Conservation (phyloP, 441 rosid genomes). For the Gossypium lobatum region DNA sequence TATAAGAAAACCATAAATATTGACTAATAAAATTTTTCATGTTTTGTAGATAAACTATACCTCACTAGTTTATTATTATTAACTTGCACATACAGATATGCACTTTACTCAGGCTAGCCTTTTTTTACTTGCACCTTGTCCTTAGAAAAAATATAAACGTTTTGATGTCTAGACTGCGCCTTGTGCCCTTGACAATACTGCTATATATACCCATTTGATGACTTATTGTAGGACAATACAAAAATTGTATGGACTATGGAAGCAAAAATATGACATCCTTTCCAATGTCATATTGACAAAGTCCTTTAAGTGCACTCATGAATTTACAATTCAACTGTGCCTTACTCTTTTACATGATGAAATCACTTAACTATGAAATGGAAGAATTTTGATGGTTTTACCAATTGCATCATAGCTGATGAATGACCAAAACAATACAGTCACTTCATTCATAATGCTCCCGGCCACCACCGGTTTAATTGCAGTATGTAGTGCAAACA, state of each 20-base stretch:
- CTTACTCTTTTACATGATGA: not conserved
- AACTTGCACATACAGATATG: too few species aligned
- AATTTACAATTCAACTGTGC: not conserved
- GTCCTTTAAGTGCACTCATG: not conserved
- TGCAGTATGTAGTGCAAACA: not conserved
- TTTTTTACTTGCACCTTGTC: too few species aligned
- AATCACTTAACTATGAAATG: not conserved
- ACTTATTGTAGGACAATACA: not conserved
- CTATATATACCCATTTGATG: not conserved
- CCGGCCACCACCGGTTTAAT: not conserved
- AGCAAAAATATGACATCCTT: not conserved
- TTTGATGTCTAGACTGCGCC: too few species aligned
- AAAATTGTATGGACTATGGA: not conserved
- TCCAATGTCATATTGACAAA: not conserved
- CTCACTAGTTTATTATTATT: too few species aligned
- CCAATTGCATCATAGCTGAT: not conserved
- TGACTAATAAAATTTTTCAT: too few species aligned
- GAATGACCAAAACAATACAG: not conserved
- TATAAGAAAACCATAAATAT: too few species aligned
- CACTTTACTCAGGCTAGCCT: too few species aligned
- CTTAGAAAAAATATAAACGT: too few species aligned
- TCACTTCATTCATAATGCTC: not conserved
- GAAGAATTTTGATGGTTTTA: not conserved
- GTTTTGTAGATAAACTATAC: too few species aligned
- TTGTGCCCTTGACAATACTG: too few species aligned